phyloP scores from a whole-genome alignment of 371 early-diverging fungal species.

The Batkoa obscura region DNA sequence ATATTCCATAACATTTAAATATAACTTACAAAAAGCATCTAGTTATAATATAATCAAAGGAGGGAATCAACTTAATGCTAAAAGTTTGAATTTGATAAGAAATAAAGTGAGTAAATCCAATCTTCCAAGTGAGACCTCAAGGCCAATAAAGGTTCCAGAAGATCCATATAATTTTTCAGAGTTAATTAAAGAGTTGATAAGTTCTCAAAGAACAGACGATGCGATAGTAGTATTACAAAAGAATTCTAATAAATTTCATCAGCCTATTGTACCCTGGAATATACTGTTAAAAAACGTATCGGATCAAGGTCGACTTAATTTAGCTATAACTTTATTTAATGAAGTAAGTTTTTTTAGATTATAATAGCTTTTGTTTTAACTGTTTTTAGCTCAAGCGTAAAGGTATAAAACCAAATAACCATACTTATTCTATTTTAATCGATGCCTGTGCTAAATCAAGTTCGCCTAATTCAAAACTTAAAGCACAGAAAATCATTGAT shows the following conservation, averaged over 20 bases:
- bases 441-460: neutral
- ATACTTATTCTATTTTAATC: neutral
- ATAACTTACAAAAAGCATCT: too few relatives aligned
- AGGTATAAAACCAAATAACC: neutral
- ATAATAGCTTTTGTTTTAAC: too few relatives aligned
- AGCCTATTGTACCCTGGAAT: slow-evolving; percentile 1
- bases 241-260: neutral
- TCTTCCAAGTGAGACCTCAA: too few relatives aligned
- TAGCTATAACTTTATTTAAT: neutral
- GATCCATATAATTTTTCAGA: neutral
- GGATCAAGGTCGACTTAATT: neutral
- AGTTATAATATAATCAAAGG: too few relatives aligned
- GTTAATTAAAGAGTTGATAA: neutral
- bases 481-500: too few relatives aligned
- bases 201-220: neutral
- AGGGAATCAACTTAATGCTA: too few relatives aligned
- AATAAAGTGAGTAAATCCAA: too few relatives aligned
- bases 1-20: too few relatives aligned
- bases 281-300: neutral
- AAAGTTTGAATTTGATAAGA: too few relatives aligned
- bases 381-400: neutral
- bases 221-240: neutral
- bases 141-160: neutral
- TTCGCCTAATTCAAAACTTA: too few relatives aligned
- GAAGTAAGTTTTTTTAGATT: neutral